Evolutionary conservation across 495 filamentous ascomycete species (phyloP).

Genomic region (Penicillium arizonense): DNA sequence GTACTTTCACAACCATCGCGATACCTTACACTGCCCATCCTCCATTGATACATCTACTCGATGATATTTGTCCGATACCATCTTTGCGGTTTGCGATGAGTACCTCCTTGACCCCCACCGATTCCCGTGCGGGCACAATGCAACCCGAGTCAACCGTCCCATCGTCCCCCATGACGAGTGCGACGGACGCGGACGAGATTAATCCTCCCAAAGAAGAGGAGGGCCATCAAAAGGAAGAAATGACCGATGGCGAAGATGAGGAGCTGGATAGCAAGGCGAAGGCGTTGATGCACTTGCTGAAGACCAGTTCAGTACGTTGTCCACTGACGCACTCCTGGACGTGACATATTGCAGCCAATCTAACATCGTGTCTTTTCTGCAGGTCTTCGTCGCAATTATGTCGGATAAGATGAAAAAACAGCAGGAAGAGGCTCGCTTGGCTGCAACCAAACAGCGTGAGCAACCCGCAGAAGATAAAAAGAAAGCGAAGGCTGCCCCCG

Average conservation of each 20-base stretch:
- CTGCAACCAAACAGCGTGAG: conserved; percentile 44
- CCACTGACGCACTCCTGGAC: not conserved
- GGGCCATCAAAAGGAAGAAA: conserved; percentile 8
- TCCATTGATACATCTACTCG: not conserved
- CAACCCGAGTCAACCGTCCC: conserved; percentile 42
- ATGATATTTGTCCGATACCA: no score
- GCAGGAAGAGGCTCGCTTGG: conserved; percentile 52
- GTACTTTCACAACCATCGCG: no score
- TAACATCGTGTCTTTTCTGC: not conserved
- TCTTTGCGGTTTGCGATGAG: no score
- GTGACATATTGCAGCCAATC: not conserved
- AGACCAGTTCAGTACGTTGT: conserved; percentile 50
- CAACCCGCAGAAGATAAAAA: conserved; percentile 16
- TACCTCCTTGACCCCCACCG: conserved; percentile 18
- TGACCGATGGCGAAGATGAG: conserved; percentile 27
- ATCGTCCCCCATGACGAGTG: conserved; percentile 38
- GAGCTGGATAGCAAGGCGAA: conserved; percentile 42
- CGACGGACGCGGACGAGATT: conserved; percentile 15
- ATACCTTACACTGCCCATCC: no score
- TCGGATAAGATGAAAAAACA: conserved; percentile 62
- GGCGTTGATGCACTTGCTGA: conserved; percentile 43
- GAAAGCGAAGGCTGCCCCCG: conserved; percentile 14
- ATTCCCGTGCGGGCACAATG: conserved; percentile 30
- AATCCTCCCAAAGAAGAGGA: conserved; percentile 7
- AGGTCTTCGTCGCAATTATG: conserved; percentile 56